Evolutionary conservation across 129 eudicot genomes (phyloP).

Genomic region (Escallonia rubra): DNA sequence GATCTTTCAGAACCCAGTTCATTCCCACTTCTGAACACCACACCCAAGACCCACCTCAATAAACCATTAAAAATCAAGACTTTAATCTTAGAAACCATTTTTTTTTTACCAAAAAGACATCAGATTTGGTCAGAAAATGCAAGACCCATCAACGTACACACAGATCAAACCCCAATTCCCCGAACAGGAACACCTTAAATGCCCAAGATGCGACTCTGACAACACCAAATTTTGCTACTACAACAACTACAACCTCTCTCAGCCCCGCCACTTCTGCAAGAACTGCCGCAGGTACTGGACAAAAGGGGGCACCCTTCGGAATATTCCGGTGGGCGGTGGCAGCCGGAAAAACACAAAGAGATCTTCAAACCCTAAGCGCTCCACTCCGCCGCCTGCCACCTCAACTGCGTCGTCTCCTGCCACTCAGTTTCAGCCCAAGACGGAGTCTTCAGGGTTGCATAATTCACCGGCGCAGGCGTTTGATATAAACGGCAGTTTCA

Average conservation of each 20-base stretch:
- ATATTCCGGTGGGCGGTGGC: conserved; percentile 75
- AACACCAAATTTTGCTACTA: conserved; percentile 88
- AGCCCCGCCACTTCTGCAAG: conserved; percentile 79
- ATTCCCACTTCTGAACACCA: background rate
- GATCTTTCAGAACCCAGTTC: conserved; percentile 4
- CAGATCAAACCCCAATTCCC: conserved; percentile 43
- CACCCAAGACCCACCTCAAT: background rate
- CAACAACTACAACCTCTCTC: conserved; percentile 90
- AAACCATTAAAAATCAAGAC: conserved; percentile 8
- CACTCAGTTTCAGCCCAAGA: conserved; percentile 4
- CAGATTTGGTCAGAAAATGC: conserved; percentile 15
- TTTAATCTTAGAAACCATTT: conserved; percentile 3
- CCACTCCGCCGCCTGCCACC: conserved; percentile 8
- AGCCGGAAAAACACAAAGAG: conserved; percentile 58
- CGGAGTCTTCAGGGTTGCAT: conserved; percentile 6
- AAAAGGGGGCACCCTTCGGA: conserved; percentile 75
- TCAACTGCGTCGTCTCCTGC: background rate
- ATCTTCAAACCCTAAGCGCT: conserved; percentile 22
- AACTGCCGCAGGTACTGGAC: conserved; percentile 76
- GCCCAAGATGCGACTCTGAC: conserved; percentile 69
- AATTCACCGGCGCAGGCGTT: conserved; percentile 7
- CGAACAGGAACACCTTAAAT: conserved; percentile 61
- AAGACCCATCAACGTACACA: conserved; percentile 30
- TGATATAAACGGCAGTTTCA: conserved; percentile 29
- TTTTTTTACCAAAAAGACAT: background rate